Percentiles rank a stretch among this genome's conserved stretches.
These are phyloP conservation scores for Leptographium flavum DNA, from an alignment of 2,329 filamentous ascomycete species.

Conservation along the genomic window DNA sequence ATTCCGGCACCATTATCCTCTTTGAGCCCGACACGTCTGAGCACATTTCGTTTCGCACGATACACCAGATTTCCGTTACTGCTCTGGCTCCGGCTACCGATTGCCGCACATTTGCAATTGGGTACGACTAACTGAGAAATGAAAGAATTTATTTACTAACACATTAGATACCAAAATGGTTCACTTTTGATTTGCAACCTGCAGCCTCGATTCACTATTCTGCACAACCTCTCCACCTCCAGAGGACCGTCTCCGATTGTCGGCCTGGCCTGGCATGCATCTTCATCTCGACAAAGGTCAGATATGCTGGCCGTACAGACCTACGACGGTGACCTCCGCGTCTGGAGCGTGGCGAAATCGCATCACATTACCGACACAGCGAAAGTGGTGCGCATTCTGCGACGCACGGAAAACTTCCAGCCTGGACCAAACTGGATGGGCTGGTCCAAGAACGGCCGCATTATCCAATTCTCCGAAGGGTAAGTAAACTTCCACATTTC, in stretches of 20 bases:
- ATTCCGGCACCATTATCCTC: slow-evolving; percentile 81
- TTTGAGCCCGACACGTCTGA: slow-evolving; percentile 91
- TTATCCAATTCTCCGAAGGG: slow-evolving; percentile 86
- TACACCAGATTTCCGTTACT: slow-evolving; percentile 87
- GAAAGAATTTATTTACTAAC: too few relatives aligned
- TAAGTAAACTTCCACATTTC: slow-evolving; percentile 32
- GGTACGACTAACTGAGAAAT: slow-evolving; percentile 36
- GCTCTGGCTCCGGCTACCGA: slow-evolving; percentile 78
- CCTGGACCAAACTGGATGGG: slow-evolving; percentile 86
- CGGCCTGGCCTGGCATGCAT: slow-evolving; percentile 86
- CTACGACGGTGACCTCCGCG: slow-evolving; percentile 76
- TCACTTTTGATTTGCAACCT: slow-evolving; percentile 81
- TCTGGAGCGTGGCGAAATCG: slow-evolving; percentile 91
- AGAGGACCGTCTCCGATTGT: slow-evolving; percentile 76
- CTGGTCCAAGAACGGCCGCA: slow-evolving; percentile 96
- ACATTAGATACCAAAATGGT: slow-evolving; percentile 94
- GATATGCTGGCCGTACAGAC: slow-evolving; percentile 96
- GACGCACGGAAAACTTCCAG: slow-evolving; percentile 58
- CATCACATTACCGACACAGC: slow-evolving; percentile 58
- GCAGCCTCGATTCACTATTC: slow-evolving; percentile 81
- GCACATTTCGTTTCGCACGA: slow-evolving; percentile 78
- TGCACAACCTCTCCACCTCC: slow-evolving; percentile 81
- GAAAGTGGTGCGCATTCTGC: slow-evolving; percentile 78
- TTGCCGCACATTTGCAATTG: slow-evolving; percentile 90
- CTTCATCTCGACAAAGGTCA: slow-evolving; percentile 87